Evolutionary conservation across 805 yeast genomes (phyloP), one percentile per base, ranked within the genome.

Genomic region (Blastobotrys robertii): DNA sequence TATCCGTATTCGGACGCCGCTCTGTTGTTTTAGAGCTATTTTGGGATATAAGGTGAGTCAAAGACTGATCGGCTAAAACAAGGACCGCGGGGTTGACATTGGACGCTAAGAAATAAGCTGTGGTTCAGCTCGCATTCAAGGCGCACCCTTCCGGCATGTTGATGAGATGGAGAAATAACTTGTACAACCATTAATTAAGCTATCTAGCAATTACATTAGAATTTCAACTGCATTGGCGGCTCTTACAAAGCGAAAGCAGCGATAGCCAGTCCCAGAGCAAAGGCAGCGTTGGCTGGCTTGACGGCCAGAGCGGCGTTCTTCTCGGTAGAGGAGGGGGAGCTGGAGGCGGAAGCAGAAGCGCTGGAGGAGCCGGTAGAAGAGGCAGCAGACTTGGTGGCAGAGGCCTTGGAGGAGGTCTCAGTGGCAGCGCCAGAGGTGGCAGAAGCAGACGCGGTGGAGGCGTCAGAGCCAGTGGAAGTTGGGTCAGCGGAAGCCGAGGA

Each of bases 361-460:
- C 41, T 35, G 8, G n/a, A 37, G 35, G 45, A 16, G 38, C 43
- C 45, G 30, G 31, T 38, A 35, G 42, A 34, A 33, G 47, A 32
- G 29, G 41, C 46, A 29, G 40, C 30, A 12, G 38, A 15, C 13
- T 46, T 30, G 19, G 38, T 19, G 25, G n/a, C 37, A 34, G 13
- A 13, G 37, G 19, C n/a, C 37, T 16, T 34, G 22, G 37, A 11
- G 13, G 37, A 19, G 25, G 25, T 19, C 25, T 19, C 25, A 19
- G 25, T 29, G 34, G 37, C 44, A 32, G 46, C 28, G 29, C 39
- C 44, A 30, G 40, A 29, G 14, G 47, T 22, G 25, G 38, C 32
- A 15, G 47, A 45, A 31, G 37, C 39, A 32, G 51, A 44, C 29
- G 43, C 46, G 15, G 41, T 34, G 36, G 39, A n/a, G n/a, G n/a